A percentile compares a stretch with the other conserved stretches of the same genome.
Conservation (phyloP, 2,329 filamentous ascomycete species). For the Fusarium ambrosium region DNA sequence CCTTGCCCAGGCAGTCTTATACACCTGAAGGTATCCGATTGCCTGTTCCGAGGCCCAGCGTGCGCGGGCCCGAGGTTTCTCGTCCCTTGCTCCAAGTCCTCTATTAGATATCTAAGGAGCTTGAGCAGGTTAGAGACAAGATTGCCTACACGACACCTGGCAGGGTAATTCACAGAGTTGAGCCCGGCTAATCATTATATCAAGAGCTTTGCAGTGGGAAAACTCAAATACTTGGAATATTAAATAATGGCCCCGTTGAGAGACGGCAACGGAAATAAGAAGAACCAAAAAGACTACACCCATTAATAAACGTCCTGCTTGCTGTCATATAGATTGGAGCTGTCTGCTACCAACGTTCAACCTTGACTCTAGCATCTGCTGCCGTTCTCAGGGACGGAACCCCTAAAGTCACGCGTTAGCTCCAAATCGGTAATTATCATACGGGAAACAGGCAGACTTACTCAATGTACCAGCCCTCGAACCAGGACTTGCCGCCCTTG, state of each 20-base stretch:
- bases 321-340: background rate
- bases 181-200: background rate
- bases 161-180: too few relatives aligned
- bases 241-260: background rate
- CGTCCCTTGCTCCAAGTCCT: too few relatives aligned
- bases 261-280: background rate
- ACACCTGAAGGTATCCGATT: too few relatives aligned
- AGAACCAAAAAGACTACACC: background rate
- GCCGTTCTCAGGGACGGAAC: background rate
- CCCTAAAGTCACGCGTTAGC: background rate
- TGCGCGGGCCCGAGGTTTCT: too few relatives aligned
- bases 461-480: background rate
- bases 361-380: background rate
- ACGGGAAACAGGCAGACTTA: background rate
- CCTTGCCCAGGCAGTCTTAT: too few relatives aligned
- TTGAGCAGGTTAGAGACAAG: too few relatives aligned
- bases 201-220: background rate
- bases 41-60: too few relatives aligned
- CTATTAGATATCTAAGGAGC: too few relatives aligned
- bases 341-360: background rate
- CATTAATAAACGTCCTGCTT: background rate
- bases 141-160: too few relatives aligned
- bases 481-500: background rate
- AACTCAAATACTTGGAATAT: background rate
- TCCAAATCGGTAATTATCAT: background rate